Base-by-base conservation (phyloP, 1,139 yeast species). In the Yamadazyma triangularis region DNA sequence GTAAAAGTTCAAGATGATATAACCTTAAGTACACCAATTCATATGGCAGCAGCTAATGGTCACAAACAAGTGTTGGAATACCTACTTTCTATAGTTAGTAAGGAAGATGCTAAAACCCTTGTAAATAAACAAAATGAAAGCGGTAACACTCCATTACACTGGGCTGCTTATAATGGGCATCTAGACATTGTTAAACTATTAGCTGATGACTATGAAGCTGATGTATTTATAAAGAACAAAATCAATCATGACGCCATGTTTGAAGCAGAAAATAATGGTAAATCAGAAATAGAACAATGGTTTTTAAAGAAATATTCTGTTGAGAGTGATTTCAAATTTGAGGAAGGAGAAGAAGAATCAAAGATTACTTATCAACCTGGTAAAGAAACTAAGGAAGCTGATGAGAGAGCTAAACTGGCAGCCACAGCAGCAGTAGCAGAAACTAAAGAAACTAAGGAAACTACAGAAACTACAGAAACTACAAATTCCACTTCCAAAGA, bases 21-120 rank as follows among this genome's bases (percentile, higher is more conserved):
- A 30, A 72, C 88, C 1, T 58, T 71, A 31, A 75, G 84, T 33
- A 86, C 96, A 0, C 83, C 95, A 9, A 61, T 91, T 31, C 98
- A 91, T 52, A 85, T 86, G 88, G 96, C 97, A 1, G 79, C 94
- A 21, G 98, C 93, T 21, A 91, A 91, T 56, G 97, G 96, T 0
- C 95, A 89, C 52, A 41, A 64, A n/a, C 87, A 78, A 29, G 76
- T 79, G 5, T 73, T 84, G 21, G 57, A 73, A 45, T 82, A 72
- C 49, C 60, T 87, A 27, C 52, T 87, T 26, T 64, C 74, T 2
- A 51, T 78, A 22, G 47, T 81, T 4, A 36, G 60, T 2, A 51
- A 60, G 33, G 68, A 66, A 26, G 69, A 73, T 20, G 73, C 75
- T 23, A 56, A 53, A 18, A 45, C 50, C 14, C 60, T 79, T 29